These are phyloP conservation scores for Tetrahymena borealis DNA, from an alignment of 73 alveolate genomes.

Conservation along the genomic window DNA sequence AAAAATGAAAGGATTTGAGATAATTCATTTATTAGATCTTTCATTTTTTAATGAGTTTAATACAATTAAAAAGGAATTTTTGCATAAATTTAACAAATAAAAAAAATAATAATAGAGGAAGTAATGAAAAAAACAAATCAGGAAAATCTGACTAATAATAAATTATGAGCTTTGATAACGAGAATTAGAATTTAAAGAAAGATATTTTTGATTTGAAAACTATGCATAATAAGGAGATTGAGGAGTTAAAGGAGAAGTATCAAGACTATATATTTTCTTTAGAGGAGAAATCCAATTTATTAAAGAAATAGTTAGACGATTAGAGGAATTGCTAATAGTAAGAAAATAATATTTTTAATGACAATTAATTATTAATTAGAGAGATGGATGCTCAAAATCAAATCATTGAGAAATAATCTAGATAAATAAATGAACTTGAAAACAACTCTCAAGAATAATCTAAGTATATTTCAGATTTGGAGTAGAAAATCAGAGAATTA, in stretches of 20 bases:
- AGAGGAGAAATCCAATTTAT: not conserved
- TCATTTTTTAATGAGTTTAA: too few relatives aligned
- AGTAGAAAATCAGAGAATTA: not conserved
- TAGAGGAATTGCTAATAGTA: not conserved
- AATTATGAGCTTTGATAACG: not conserved
- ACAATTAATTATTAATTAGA: not conserved
- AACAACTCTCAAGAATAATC: not conserved
- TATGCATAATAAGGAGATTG: not conserved
- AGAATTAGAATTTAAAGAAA: not conserved
- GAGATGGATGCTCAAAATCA: not conserved
- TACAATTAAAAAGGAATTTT: too few relatives aligned
- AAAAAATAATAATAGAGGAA: not conserved
- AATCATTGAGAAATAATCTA: not conserved
- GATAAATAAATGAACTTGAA: not conserved
- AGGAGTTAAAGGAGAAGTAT: not conserved
- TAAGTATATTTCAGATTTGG: not conserved
- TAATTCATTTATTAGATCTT: not conserved
- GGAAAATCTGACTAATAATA: not conserved
- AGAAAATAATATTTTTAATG: not conserved
- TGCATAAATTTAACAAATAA: too few relatives aligned
- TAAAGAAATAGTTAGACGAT: not conserved
- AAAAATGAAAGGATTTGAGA: not conserved
- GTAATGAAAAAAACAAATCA: not conserved
- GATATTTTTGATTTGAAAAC: not conserved
- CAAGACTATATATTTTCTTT: not conserved